Evolutionary conservation across 2,329 filamentous ascomycete species (phyloP).

Genomic region (Parasarocladium wereldwijsianum): DNA sequence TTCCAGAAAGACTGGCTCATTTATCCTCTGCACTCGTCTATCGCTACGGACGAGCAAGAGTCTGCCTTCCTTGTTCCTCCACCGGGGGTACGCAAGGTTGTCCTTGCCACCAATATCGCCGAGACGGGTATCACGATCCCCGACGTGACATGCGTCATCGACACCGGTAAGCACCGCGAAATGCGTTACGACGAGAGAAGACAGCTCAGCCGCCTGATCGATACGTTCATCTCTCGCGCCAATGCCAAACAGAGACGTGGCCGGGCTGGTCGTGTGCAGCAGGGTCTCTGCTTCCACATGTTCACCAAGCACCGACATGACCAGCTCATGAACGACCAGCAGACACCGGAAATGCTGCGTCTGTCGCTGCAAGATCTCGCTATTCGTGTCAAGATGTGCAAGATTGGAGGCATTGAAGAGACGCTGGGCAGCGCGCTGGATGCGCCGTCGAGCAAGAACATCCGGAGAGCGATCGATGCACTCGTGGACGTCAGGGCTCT

Average conservation of each 20-base stretch:
- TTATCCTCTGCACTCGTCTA: slow-evolving; percentile 83
- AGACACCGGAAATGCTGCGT: slow-evolving; percentile 91
- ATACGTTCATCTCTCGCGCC: slow-evolving; percentile 88
- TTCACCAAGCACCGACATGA: slow-evolving; percentile 88
- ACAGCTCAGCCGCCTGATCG: slow-evolving; percentile 79
- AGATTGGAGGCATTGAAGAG: slow-evolving; percentile 82
- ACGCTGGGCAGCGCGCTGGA: slow-evolving; percentile 81
- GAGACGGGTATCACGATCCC: slow-evolving; percentile 98
- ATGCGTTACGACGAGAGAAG: slow-evolving; percentile 93
- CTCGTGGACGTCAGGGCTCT: slow-evolving; percentile 86
- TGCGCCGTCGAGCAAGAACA: slow-evolving; percentile 81
- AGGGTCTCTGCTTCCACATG: slow-evolving; percentile 88
- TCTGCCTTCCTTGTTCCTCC: slow-evolving; percentile 80
- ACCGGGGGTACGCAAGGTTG: slow-evolving; percentile 73
- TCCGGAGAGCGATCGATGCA: slow-evolving; percentile 81
- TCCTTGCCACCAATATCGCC: slow-evolving; percentile 93
- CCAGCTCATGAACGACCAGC: slow-evolving; percentile 71
- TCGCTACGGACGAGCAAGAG: slow-evolving; percentile 93
- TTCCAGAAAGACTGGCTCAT: slow-evolving; percentile 72
- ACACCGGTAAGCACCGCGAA: slow-evolving; percentile 92
- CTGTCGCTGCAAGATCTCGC: slow-evolving; percentile 89
- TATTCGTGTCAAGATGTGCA: slow-evolving; percentile 94
- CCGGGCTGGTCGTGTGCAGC: slow-evolving; percentile 86
- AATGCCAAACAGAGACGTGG: slow-evolving; percentile 93
- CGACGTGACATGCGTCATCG: slow-evolving; percentile 91